phyloP scores from a whole-genome alignment of 805 yeast genomes.

The Starmera dryadoides region DNA sequence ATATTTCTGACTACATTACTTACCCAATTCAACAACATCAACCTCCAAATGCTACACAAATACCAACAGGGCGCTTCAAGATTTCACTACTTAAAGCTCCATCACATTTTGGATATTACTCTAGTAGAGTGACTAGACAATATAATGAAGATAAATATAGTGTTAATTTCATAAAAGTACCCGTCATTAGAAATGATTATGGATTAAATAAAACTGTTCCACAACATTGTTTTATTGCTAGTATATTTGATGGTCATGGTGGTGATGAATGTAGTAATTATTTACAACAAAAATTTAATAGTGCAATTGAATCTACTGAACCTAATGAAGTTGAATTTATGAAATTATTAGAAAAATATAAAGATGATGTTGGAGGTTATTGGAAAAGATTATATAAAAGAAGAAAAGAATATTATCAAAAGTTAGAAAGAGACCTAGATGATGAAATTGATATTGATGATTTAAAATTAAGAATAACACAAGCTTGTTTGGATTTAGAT shows the following conservation, averaged over 20 bases:
- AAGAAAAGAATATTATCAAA: constrained; percentile 26
- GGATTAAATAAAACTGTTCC: constrained; percentile 12
- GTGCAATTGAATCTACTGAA: constrained; percentile 38
- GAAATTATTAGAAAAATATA: constrained; percentile 46
- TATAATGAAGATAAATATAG: constrained; percentile 79
- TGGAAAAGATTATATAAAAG: constrained; percentile 73
- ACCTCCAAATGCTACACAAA: constrained; percentile 7
- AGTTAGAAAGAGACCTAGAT: constrained; percentile 20
- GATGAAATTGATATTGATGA: constrained; percentile 37
- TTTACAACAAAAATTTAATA: constrained; percentile 45
- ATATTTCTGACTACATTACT: neutral
- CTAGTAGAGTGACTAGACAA: constrained; percentile 68
- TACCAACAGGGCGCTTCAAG: constrained; percentile 11
- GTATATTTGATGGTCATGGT: constrained; percentile 93
- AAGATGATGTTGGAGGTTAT: constrained; percentile 60
- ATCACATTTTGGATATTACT: constrained; percentile 58
- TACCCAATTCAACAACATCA: constrained; percentile 1
- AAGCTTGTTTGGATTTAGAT: constrained; percentile 63
- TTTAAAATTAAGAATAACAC: constrained; percentile 49
- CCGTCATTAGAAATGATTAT: constrained; percentile 21
- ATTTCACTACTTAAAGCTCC: constrained; percentile 47
- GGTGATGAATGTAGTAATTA: constrained; percentile 68
- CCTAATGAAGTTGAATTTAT: constrained; percentile 27
- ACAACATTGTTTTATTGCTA: constrained; percentile 51
- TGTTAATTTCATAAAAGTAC: constrained; percentile 52